Base-by-base conservation (phyloP, 345 rosid genomes). In the Sonneratia alba region DNA sequence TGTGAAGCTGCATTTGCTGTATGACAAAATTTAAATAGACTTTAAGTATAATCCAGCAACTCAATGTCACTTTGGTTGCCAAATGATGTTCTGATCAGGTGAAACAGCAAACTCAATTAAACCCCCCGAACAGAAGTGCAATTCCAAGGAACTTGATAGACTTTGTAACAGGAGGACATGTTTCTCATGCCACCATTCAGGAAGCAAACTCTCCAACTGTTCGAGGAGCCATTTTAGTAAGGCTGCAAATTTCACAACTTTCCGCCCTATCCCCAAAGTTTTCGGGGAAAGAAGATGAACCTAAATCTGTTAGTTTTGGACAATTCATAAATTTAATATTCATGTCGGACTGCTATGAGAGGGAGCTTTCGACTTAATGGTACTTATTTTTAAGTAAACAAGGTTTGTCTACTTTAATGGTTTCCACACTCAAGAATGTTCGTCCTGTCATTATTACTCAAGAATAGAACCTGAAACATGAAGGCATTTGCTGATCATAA, bases 321-420 rank as follows among this genome's bases (percentile, higher is more conserved):
- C 32, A 27, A 27, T 27, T 27, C 32, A 27, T 27, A 27, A 27
- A 27, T 27, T 27, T 27, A 27, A 37, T 65, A n/a, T 19, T 96
- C 98, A 14, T 94, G 98, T 79, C 83, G 96, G 81, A 91, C 98
- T 27, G 96, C 98, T 65, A 90, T 91, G 97, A 87, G 88, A 69
- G 98, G 98, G 70, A 94, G 96, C 64, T 94, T 91, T 81, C 98
- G 97, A 16, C 91, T 94, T 63, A 94, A 94, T 73, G 97, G 98
- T 72, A 94, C 98, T 49, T 94, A 94, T 64, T 94, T 94, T 79
- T 97, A 94, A 85, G 96, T 94, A 24, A 94, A 91, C 27, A 96
- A 94, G 96, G 98, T 90, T 37, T 1, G 42, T 64, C 32, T 27
- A 27, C 21, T 43, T 32, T 32, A 24, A 68, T 37, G 71, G 21